Evolutionary conservation across 306 rosid species (phyloP).

Genomic region (Vigna radiata): DNA sequence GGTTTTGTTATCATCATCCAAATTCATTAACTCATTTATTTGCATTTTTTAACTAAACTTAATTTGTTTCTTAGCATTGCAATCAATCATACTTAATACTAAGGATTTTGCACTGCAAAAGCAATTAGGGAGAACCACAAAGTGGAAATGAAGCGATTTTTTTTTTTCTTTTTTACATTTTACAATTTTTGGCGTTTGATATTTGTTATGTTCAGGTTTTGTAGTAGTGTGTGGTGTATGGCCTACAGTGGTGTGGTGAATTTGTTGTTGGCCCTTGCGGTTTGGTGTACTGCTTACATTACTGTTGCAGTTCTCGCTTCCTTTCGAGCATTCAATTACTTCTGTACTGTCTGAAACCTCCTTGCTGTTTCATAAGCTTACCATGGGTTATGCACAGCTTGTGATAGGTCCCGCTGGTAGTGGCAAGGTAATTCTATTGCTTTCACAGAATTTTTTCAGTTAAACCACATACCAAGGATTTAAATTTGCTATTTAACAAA

Average conservation of each 20-base stretch:
- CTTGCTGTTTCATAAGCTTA: constrained; percentile 15
- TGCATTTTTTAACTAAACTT: no score
- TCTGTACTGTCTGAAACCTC: constrained; percentile 48
- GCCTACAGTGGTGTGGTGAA: constrained; percentile 54
- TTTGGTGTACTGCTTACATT: constrained; percentile 75
- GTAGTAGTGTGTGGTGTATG: constrained; percentile 53
- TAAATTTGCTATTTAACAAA: neutral
- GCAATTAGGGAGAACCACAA: neutral
- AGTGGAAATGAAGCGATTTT: neutral
- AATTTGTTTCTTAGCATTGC: neutral
- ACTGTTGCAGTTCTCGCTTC: constrained; percentile 69
- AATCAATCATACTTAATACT: neutral
- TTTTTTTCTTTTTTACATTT: neutral
- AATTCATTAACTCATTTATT: neutral
- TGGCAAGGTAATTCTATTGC: constrained; percentile 64
- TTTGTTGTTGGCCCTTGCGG: constrained; percentile 57
- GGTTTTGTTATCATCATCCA: neutral
- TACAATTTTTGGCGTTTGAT: neutral
- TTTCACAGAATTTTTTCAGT: neutral
- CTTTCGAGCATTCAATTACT: constrained; percentile 52
- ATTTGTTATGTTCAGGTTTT: constrained; percentile 53
- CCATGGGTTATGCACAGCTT: constrained; percentile 72
- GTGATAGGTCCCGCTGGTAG: constrained; percentile 81
- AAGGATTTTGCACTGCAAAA: neutral
- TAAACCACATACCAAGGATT: neutral